Conservation (phyloP, 352 stramenopile species). For the Phytophthora multivora region DNA sequence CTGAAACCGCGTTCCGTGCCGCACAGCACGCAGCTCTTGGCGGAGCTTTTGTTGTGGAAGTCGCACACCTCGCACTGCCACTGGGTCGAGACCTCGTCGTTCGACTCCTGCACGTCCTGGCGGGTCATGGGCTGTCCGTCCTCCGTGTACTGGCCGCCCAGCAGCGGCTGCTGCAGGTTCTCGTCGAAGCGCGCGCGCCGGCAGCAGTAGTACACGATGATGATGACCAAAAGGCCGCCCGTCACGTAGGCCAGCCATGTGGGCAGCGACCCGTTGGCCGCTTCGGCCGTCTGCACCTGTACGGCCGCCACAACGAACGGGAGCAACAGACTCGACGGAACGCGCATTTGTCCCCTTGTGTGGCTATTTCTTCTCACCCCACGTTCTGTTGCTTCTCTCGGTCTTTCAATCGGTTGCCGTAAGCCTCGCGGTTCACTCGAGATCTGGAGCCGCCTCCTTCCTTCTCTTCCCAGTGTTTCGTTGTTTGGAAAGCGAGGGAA, state of each 20-base stretch:
- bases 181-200: constrained; percentile 86
- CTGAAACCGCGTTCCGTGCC: constrained; percentile 85
- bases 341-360: constrained; percentile 13
- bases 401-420: not conserved
- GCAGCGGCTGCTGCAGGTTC: constrained; percentile 82
- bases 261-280: constrained; percentile 56
- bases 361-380: not conserved
- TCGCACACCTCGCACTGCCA: constrained; percentile 91
- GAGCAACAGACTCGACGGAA: constrained; percentile 31
- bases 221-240: constrained; percentile 80
- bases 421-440: not conserved
- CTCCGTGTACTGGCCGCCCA: constrained; percentile 88
- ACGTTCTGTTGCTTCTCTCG: not conserved
- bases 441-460: constrained; percentile 17
- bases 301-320: constrained; percentile 42
- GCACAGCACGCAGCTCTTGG: constrained; percentile 78
- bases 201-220: constrained; percentile 91
- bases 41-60: constrained; percentile 87
- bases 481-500: constrained; percentile 18
- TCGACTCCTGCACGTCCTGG: constrained; percentile 85
- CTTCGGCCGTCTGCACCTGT: constrained; percentile 25
- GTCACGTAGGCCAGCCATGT: constrained; percentile 88
- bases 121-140: constrained; percentile 87
- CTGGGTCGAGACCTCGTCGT: constrained; percentile 79
- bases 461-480: constrained; percentile 22